phyloP scores from a whole-genome alignment of 108 stramenopile species.

The Fistulifera pelliculosa region DNA sequence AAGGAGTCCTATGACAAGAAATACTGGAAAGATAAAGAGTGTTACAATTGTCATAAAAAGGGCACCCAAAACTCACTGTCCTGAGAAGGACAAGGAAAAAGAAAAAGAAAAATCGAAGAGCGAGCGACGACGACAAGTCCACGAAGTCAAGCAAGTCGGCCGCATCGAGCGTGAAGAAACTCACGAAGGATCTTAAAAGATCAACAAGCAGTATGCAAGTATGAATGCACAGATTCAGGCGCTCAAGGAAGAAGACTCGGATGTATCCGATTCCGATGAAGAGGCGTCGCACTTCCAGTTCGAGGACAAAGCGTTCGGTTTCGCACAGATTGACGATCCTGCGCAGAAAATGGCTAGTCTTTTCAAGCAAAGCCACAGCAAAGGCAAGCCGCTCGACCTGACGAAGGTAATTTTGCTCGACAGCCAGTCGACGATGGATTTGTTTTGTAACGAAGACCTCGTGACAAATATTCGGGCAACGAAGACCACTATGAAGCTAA shows the following conservation, averaged over 20 bases:
- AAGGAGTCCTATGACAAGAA: conserved; percentile 1
- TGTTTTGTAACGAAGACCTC: conserved; percentile 16
- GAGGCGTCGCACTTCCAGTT: conserved; percentile 14
- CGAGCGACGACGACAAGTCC: neutral
- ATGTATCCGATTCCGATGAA: neutral
- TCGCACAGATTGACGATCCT: neutral
- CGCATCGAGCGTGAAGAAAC: neutral
- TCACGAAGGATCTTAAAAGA: neutral
- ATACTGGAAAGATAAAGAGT: conserved; percentile 9
- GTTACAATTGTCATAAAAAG: conserved; percentile 1
- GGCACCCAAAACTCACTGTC: neutral
- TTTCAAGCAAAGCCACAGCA: neutral
- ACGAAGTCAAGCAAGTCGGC: neutral
- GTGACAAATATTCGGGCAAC: conserved; percentile 22
- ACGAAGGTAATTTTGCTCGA: conserved; percentile 19
- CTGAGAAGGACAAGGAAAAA: neutral
- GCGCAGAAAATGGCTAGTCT: neutral
- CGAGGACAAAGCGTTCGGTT: neutral
- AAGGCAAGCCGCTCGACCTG: neutral
- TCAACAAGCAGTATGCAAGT: neutral
- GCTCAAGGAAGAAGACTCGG: neutral
- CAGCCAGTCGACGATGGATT: conserved; percentile 23
- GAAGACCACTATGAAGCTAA: conserved; percentile 3
- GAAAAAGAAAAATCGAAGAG: neutral
- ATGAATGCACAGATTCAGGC: neutral